phyloP scores from a whole-genome alignment of 1,284 basidiomycete species.

The Apiotrichum veenhuisii region DNA sequence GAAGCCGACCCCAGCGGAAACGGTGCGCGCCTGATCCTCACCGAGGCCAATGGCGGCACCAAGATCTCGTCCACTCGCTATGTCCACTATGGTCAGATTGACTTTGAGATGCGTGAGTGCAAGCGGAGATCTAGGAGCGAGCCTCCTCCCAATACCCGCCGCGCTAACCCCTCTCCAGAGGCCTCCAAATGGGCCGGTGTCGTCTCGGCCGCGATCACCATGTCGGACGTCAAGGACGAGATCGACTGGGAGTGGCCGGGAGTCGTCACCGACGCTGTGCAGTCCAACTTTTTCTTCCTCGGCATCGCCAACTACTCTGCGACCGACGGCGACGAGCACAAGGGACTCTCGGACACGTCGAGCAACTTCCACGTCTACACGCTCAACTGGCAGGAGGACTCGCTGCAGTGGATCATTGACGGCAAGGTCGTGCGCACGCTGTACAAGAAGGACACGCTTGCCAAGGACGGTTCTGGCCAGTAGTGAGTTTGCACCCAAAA shows the following conservation, averaged over 20 bases:
- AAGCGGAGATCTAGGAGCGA: not conserved
- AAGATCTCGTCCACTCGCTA: constrained; percentile 73
- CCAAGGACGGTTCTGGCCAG: constrained; percentile 47
- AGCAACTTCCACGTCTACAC: constrained; percentile 71
- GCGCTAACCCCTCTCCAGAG: constrained; percentile 32
- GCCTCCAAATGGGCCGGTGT: constrained; percentile 61
- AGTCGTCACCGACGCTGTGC: constrained; percentile 58
- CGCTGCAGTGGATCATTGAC: constrained; percentile 65
- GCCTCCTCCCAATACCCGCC: too few species aligned
- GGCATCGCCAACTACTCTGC: constrained; percentile 57
- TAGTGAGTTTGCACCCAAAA: constrained; percentile 5
- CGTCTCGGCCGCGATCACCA: constrained; percentile 77
- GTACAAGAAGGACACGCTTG: constrained; percentile 59
- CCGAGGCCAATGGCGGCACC: constrained; percentile 57
- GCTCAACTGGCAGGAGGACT: constrained; percentile 72
- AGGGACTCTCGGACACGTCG: constrained; percentile 60
- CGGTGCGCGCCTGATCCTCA: constrained; percentile 62
- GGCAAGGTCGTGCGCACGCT: constrained; percentile 65
- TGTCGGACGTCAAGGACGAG: constrained; percentile 76
- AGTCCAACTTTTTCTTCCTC: constrained; percentile 67
- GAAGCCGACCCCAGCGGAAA: constrained; percentile 57
- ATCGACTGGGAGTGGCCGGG: constrained; percentile 70
- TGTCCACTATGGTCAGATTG: constrained; percentile 73
- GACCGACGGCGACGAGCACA: constrained; percentile 44
- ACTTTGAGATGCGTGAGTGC: constrained; percentile 56